These are phyloP conservation scores for Heritiera littoralis DNA, from an alignment of 345 rosid species.

Conservation along the genomic window DNA sequence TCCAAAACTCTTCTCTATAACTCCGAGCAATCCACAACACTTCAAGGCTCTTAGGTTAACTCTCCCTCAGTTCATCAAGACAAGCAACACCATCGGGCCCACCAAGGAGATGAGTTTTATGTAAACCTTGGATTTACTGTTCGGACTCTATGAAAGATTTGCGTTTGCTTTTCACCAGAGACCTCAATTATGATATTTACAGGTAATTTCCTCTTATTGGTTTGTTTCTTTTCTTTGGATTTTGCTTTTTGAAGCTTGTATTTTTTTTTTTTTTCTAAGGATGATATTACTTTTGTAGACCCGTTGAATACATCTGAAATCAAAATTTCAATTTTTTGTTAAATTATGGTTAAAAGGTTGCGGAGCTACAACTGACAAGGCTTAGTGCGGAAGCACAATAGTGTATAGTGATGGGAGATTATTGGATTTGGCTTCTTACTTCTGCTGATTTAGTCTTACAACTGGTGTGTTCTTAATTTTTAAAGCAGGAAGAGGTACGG, in stretches of 20 bases:
- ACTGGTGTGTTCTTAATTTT: too few relatives aligned
- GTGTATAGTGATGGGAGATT: too few relatives aligned
- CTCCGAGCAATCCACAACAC: slow-evolving; percentile 36
- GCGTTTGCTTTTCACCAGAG: slow-evolving; percentile 69
- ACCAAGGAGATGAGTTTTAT: slow-evolving; percentile 61
- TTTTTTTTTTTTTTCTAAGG: slow-evolving; percentile 44
- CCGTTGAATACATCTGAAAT: slow-evolving; percentile 60
- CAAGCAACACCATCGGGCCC: slow-evolving; percentile 31
- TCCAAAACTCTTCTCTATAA: slow-evolving; percentile 9
- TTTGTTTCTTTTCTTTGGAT: not conserved
- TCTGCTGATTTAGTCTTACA: too few relatives aligned
- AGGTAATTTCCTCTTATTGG: slow-evolving; percentile 51
- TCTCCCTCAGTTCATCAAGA: slow-evolving; percentile 33
- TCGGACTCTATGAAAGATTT: slow-evolving; percentile 85
- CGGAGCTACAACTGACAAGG: too few relatives aligned
- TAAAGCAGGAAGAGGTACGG: too few relatives aligned
- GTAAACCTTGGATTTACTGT: slow-evolving; percentile 86
- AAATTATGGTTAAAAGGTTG: too few relatives aligned
- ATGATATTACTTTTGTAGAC: slow-evolving; percentile 74
- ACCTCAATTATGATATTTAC: slow-evolving; percentile 83
- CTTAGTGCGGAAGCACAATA: too few relatives aligned
- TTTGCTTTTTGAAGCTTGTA: not conserved
- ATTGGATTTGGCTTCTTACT: too few relatives aligned
- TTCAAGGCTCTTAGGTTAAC: slow-evolving; percentile 47
- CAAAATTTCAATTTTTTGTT: too few relatives aligned